Evolutionary conservation across 495 filamentous ascomycete genomes (phyloP), one percentile per base, ranked within the genome.

Genomic region (Cercophora scortea): DNA sequence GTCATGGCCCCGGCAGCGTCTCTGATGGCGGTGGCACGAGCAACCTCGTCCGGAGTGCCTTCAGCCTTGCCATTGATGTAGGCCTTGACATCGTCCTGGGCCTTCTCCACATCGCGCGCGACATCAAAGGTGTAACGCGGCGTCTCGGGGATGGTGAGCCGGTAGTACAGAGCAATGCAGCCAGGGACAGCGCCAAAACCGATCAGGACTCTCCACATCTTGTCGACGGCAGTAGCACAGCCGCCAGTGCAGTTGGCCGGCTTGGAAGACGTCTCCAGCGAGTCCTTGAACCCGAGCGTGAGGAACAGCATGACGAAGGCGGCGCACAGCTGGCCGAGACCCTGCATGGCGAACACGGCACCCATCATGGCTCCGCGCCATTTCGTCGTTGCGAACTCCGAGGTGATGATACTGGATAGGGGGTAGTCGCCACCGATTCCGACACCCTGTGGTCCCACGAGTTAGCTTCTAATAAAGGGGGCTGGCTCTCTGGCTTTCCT

Each of bases 351-450:
- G 61, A 93, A 91, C 42, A 93, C 87, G 12, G 85, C 77, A n/a
- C 77, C 83, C 85, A 93, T 90, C 85, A 89, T 89, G 47, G 80
- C 80, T 52, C 85, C 87, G 54, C 86, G 70, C 81, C 83, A 86
- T 60, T 85, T 87, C 56, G 84, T 88, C 8, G 81, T 87, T 16
- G 85, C 85, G 58, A 86, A 87, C 73, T 90, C 86, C 10, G 87
- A 87, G 7, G 86, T 90, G 58, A 93, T 95, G 62, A 94, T 85
- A 13, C 85, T 85, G 16, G 83, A 88, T 13, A 95, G 76, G 0
- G 90, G 90, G 61, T 92, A 93, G 66, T 94, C 90, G 55, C 88
- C 88, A 55, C 88, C 89, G 45, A 92, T 91, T 42, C 89, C 88
- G 32, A 89, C 74, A 36, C 86, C 85, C 63, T 62, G 43, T 35